Percentiles rank a stretch among this genome's conserved stretches.
Evolutionary conservation across 176 grass and related monocot species (phyloP).

Genomic region (Triticum monococcum): DNA sequence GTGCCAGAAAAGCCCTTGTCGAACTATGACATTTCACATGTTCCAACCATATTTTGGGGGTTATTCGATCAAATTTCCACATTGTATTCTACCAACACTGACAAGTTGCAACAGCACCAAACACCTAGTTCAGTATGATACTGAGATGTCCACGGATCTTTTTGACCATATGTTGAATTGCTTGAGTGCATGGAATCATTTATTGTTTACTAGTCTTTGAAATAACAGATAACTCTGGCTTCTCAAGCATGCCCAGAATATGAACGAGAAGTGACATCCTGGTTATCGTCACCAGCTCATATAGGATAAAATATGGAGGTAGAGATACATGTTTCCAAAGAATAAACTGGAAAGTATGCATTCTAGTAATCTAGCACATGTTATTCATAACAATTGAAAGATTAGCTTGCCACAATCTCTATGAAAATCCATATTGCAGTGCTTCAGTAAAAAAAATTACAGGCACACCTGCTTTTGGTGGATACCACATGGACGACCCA

Average conservation of each 20-base stretch:
- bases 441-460: conserved; percentile 2
- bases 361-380: not conserved
- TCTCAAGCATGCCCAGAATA: not conserved
- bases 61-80: not conserved
- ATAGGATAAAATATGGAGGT: conserved; percentile 13
- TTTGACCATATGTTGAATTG: not conserved
- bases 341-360: not conserved
- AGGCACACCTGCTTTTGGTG: conserved; percentile 89
- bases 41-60: not conserved
- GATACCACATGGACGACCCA: conserved; percentile 87
- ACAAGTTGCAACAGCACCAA: not conserved
- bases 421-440: conserved; percentile 8
- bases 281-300: not conserved
- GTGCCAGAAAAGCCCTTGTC: not conserved
- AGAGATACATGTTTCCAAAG: conserved; percentile 8
- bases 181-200: not conserved
- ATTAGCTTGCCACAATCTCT: conserved; percentile 19
- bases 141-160: not conserved
- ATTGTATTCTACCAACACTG: not conserved
- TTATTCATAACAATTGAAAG: not conserved
- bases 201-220: not conserved
- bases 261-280: not conserved
- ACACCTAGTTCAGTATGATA: not conserved
- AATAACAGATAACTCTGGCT: not conserved
- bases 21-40: conserved; percentile 10